Percentiles rank a stretch among this genome's conserved stretches.
These are phyloP conservation scores for Cryptosporidium baileyi DNA, from an alignment of 169 alveolate genomes.

Conservation along the genomic window DNA sequence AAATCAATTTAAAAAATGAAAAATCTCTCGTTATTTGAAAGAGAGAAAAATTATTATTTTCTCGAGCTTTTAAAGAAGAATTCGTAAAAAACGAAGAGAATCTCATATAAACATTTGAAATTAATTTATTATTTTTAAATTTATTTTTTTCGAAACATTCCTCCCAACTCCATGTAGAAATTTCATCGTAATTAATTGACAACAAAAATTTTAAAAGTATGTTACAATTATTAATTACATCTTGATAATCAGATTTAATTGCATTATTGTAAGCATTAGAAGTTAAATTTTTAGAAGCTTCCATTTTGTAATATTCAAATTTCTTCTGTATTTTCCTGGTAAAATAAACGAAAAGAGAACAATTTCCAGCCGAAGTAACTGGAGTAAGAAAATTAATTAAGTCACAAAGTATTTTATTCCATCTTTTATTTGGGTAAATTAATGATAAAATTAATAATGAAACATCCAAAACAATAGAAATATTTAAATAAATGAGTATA, in stretches of 20 bases:
- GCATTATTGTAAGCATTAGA: background rate
- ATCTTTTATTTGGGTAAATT: background rate
- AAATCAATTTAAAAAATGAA: background rate
- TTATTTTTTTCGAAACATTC: background rate
- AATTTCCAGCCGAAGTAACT: background rate
- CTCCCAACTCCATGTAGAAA: too few relatives aligned
- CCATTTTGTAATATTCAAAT: background rate
- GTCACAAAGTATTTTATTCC: background rate
- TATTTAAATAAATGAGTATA: background rate
- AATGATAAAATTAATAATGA: background rate
- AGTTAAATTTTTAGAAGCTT: background rate
- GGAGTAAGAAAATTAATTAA: background rate
- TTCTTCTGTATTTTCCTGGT: conserved; percentile 16
- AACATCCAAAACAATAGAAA: conserved; percentile 25
- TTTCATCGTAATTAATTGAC: too few relatives aligned
- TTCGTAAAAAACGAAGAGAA: conserved; percentile 23
- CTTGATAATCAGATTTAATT: too few relatives aligned
- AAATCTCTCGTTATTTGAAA: conserved; percentile 36
- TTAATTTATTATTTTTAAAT: background rate
- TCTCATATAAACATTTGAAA: conserved; percentile 5
- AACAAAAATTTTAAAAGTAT: too few relatives aligned
- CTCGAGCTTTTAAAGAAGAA: background rate
- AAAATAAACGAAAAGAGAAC: conserved; percentile 5
- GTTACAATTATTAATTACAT: too few relatives aligned
- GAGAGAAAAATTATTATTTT: background rate